Evolutionary conservation across 2,329 filamentous ascomycete species (phyloP).

Genomic region (Akanthomyces lecanii): DNA sequence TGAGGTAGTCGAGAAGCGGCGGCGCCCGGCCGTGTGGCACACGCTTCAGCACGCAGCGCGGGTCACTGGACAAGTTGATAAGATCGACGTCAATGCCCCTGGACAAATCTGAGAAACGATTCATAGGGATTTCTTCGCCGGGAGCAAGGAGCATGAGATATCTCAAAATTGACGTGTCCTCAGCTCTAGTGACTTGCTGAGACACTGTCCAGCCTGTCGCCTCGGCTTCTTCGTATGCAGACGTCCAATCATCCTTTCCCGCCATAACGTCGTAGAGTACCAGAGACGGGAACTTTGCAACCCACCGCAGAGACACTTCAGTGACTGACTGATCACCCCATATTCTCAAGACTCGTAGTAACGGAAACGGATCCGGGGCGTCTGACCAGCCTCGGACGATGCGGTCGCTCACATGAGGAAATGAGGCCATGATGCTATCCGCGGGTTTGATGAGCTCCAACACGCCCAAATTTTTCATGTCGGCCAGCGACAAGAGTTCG

Average conservation of each 20-base stretch:
- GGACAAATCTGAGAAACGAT: conserved; percentile 26
- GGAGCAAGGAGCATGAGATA: conserved; percentile 35
- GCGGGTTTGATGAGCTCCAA: conserved; percentile 43
- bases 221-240: conserved; percentile 22
- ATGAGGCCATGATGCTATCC: conserved; percentile 25
- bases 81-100: conserved; percentile 34
- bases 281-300: conserved; percentile 41
- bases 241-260: conserved; percentile 33
- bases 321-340: conserved; percentile 40
- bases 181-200: conserved; percentile 22
- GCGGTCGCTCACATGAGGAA: conserved; percentile 40
- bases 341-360: conserved; percentile 44
- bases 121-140: conserved; percentile 23
- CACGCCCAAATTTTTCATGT: conserved; percentile 44
- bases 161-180: conserved; percentile 30
- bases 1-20: conserved; percentile 31
- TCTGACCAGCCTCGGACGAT: conserved; percentile 44
- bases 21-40: conserved; percentile 29
- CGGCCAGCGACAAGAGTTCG: conserved; percentile 39
- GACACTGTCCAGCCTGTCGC: conserved; percentile 34
- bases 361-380: conserved; percentile 39
- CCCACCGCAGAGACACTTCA: conserved; percentile 36
- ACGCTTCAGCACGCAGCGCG: conserved; percentile 31
- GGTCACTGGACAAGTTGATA: conserved; percentile 31
- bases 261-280: conserved; percentile 42